Percentiles rank a stretch among this genome's conserved stretches.
phyloP scores from a whole-genome alignment of 2,329 filamentous ascomycete species.

The Teratosphaeria epicoccoides region DNA sequence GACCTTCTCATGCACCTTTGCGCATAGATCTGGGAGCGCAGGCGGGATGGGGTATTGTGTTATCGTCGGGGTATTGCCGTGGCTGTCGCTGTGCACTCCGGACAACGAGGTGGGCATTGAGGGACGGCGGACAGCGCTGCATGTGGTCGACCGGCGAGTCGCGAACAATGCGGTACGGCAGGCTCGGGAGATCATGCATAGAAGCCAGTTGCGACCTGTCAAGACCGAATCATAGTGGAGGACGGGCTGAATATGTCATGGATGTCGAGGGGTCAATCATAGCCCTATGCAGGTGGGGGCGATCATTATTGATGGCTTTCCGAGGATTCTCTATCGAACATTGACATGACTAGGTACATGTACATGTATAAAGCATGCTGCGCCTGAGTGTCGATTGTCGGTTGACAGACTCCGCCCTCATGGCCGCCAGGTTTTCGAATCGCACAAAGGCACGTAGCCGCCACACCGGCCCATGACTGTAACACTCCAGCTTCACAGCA shows the following conservation, averaged over 20 bases:
- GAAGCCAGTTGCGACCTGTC: background rate
- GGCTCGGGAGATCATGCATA: background rate
- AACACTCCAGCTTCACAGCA: too few relatives aligned
- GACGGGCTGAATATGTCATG: background rate
- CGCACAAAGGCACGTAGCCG: too few relatives aligned
- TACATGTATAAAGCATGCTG: too few relatives aligned
- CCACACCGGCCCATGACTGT: too few relatives aligned
- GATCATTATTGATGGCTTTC: background rate
- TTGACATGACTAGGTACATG: too few relatives aligned
- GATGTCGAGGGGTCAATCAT: background rate
- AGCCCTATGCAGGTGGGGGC: background rate
- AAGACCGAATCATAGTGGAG: background rate
- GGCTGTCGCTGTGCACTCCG: constrained; percentile 6
- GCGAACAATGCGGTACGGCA: background rate
- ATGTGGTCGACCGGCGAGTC: constrained; percentile 1
- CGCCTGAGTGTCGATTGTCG: too few relatives aligned
- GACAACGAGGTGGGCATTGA: constrained; percentile 5
- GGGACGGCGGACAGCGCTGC: constrained; percentile 1
- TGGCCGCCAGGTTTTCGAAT: too few relatives aligned
- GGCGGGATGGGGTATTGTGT: constrained; percentile 3
- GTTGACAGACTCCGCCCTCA: too few relatives aligned
- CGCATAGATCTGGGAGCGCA: constrained; percentile 33
- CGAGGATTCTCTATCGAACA: too few relatives aligned
- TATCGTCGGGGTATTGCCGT: constrained; percentile 6
- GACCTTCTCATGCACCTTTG: constrained; percentile 49